Conservation (phyloP, 1,139 yeast species). For the Pichia sp. region DNA sequence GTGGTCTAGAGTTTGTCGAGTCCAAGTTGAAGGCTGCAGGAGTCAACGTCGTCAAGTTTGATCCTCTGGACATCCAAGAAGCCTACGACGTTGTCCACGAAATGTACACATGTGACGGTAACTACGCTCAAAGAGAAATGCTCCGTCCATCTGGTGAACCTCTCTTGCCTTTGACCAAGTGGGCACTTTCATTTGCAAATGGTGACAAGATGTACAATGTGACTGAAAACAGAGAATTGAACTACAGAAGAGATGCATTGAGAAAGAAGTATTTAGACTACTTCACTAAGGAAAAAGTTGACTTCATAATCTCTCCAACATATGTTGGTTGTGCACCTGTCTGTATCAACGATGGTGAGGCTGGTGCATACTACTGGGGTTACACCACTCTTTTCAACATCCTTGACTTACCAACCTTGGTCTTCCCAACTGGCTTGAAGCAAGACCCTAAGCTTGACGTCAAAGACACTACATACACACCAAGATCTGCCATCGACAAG, state of each 20-base stretch:
- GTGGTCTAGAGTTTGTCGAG: conserved; percentile 42
- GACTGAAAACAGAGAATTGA: conserved; percentile 47
- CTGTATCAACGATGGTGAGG: conserved; percentile 38
- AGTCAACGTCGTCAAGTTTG: conserved; percentile 44
- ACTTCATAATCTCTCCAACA: conserved; percentile 64
- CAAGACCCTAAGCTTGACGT: conserved; percentile 43
- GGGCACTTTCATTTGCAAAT: conserved; percentile 54
- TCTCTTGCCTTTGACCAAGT: conserved; percentile 52
- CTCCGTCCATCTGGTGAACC: conserved; percentile 66
- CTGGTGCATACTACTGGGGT: conserved; percentile 68
- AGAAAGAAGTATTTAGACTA: conserved; percentile 52
- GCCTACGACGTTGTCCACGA: conserved; percentile 49
- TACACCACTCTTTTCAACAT: conserved; percentile 67
- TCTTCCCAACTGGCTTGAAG: conserved; percentile 56
- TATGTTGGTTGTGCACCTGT: conserved; percentile 71
- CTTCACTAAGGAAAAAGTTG: conserved; percentile 54
- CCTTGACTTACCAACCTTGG: conserved; percentile 58
- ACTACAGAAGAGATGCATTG: conserved; percentile 47
- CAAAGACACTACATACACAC: conserved; percentile 23
- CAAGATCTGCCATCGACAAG: conserved; percentile 45
- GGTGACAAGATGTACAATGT: conserved; percentile 45
- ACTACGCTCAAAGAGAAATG: conserved; percentile 47
- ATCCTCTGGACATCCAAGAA: conserved; percentile 47
- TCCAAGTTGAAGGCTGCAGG: conserved; percentile 41
- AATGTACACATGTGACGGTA: conserved; percentile 59